Conservation (phyloP, 768 basidiomycete species). For the Trametes gibbosa region DNA sequence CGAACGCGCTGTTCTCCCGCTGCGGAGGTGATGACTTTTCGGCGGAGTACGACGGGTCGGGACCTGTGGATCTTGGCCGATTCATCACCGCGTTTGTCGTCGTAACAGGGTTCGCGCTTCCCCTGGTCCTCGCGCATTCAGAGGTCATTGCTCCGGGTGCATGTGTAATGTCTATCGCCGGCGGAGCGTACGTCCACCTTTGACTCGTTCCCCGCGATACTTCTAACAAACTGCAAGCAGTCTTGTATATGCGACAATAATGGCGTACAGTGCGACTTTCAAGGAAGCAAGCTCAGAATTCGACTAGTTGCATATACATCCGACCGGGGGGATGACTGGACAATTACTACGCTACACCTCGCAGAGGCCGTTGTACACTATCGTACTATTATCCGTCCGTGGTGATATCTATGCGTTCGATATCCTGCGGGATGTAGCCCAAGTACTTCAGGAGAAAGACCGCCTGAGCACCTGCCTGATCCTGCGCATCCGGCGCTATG, state of each 20-base stretch:
- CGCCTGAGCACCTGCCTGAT: too few relatives aligned
- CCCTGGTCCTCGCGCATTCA: conserved; percentile 89
- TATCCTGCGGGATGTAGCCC: background rate
- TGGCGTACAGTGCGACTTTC: conserved; percentile 84
- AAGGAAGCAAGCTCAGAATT: conserved; percentile 81
- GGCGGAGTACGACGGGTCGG: conserved; percentile 65
- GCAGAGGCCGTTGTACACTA: conserved; percentile 22
- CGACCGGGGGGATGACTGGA: conserved; percentile 10
- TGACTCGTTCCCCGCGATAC: background rate
- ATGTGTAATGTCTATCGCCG: conserved; percentile 91
- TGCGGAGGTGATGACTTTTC: conserved; percentile 90
- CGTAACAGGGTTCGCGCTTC: conserved; percentile 90
- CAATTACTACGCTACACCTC: conserved; percentile 18
- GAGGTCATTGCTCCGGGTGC: conserved; percentile 81
- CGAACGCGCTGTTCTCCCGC: conserved; percentile 92
- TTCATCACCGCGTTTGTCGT: conserved; percentile 92
- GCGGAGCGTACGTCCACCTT: conserved; percentile 68
- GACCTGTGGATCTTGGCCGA: conserved; percentile 85
- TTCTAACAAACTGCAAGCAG: conserved; percentile 31
- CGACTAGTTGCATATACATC: conserved; percentile 41
- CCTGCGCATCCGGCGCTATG: background rate
- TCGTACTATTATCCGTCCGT: conserved; percentile 16
- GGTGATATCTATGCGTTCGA: conserved; percentile 10
- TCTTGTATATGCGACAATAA: conserved; percentile 86
- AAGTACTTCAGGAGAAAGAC: background rate